Evolutionary conservation across 257 asterid species (phyloP).

Genomic region (Solanum clarkiae): DNA sequence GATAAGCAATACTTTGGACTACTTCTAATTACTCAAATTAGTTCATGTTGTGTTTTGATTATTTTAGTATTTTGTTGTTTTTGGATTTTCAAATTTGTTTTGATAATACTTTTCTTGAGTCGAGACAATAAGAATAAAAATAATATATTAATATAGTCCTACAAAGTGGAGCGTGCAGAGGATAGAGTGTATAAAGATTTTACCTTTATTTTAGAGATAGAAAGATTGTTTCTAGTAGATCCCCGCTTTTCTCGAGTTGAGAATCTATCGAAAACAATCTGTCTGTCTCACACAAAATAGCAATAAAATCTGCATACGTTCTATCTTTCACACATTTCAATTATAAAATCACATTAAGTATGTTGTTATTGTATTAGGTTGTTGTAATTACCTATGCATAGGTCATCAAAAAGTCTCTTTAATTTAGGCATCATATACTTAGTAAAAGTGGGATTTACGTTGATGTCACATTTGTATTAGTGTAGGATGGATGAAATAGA

Average conservation of each 20-base stretch:
- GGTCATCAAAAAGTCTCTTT: neutral
- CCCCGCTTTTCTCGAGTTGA: rapidly evolving
- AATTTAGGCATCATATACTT: neutral
- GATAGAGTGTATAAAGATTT: neutral
- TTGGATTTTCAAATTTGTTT: neutral
- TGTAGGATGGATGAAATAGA: neutral
- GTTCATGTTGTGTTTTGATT: neutral
- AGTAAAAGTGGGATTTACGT: neutral
- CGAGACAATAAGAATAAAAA: neutral
- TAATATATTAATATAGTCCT: too few species aligned
- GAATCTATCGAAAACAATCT: neutral
- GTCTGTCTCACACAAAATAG: neutral
- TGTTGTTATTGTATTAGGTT: too few species aligned
- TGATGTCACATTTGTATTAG: too few species aligned
- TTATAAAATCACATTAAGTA: neutral
- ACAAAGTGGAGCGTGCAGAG: too few species aligned
- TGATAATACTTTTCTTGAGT: neutral
- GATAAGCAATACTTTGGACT: neutral
- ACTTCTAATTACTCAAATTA: neutral
- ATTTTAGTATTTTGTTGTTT: neutral
- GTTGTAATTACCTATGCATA: neutral
- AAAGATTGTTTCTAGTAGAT: too few species aligned
- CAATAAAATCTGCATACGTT: neutral
- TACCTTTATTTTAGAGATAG: too few species aligned
- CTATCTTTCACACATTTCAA: neutral